phyloP scores from a whole-genome alignment of 805 yeast species.

The Yarrowia porcina region DNA sequence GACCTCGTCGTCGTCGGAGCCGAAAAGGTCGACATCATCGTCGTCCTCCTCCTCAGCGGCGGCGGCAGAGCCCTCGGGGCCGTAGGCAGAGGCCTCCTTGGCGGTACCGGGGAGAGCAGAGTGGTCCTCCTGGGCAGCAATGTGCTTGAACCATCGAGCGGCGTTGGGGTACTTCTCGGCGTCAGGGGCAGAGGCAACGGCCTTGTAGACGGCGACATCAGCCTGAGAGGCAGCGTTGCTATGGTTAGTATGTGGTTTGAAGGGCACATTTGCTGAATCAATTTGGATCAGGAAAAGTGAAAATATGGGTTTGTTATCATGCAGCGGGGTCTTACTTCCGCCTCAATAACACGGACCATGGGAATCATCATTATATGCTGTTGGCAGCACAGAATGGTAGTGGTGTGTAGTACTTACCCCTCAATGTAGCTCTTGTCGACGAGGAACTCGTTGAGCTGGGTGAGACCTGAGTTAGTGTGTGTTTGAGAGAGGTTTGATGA shows the following conservation, averaged over 20 bases:
- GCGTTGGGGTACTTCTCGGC: constrained; percentile 85
- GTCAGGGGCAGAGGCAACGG: constrained; percentile 53
- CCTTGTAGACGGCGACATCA: constrained; percentile 89
- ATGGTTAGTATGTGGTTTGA: not conserved
- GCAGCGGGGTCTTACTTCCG: constrained; percentile 27
- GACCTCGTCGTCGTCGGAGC: constrained; percentile 89
- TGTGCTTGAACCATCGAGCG: constrained; percentile 98
- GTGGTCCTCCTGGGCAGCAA: constrained; percentile 87
- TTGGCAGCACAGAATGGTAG: not conserved
- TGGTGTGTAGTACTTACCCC: constrained; percentile 64
- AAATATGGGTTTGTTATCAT: constrained; percentile 25
- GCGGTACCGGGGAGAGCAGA: constrained; percentile 68
- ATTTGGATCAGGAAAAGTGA: constrained; percentile 14
- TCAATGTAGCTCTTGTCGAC: constrained; percentile 92
- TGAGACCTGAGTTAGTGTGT: constrained; percentile 43
- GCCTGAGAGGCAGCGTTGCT: constrained; percentile 77
- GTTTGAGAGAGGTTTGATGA: not conserved
- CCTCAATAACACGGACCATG: constrained; percentile 27
- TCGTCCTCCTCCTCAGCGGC: constrained; percentile 78
- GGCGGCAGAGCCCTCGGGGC: constrained; percentile 55
- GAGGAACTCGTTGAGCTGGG: constrained; percentile 77
- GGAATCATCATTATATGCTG: constrained; percentile 20
- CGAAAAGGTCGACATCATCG: constrained; percentile 89
- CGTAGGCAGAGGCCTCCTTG: constrained; percentile 43
- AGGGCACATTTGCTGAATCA: not conserved